Evolutionary conservation across 2,329 filamentous ascomycete species (phyloP), one percentile per base, ranked within the genome.

Genomic region (Onygena corvina): DNA sequence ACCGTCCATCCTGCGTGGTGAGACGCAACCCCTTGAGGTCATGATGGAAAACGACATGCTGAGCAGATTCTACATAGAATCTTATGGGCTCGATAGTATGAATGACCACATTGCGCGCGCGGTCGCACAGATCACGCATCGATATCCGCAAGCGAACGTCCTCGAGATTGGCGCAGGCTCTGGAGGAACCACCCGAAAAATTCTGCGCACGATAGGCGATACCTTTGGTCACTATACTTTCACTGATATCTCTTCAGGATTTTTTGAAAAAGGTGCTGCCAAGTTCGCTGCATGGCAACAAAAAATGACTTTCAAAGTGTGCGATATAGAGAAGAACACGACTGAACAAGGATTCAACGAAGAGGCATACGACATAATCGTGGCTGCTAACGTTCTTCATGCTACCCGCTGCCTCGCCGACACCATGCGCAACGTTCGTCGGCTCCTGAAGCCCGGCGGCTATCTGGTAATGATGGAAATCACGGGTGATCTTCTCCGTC

Each of bases 381-480:
- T 71, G 46, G 68, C 67, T 0, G 61, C 62, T 8, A 60, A 68
- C 29, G 67, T 69, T 1, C 55, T 73, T 0, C 66, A 70, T 50
- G 65, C 67, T 3, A 70, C 67, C 2, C 9, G 0, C 11, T 23
- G 1, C 34, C 51, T 30, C 40, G 65, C 59, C 35, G 18, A 59
- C 21, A 56, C 38, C 62, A 56, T 27, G 53, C 63, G 29, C 2
- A 65, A 72, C 47, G 54, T 65, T 0, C 63, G 69, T 0, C 52
- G 52, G 0, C 54, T 74, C 0, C 57, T 74, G 0, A 68, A 65
- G 44, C 69, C 73, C 1, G 73, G 71, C 2, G 74, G 73, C 0
- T 69, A 68, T 50, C 57, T 77, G 1, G 27, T 75, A 2, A 38
- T 73, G 0, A 33, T 70, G 1, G 73, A 77, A 50, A 50, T 68